Evolutionary conservation across 2,329 filamentous ascomycete genomes (phyloP).

Genomic region (Aureobasidium sp.): DNA sequence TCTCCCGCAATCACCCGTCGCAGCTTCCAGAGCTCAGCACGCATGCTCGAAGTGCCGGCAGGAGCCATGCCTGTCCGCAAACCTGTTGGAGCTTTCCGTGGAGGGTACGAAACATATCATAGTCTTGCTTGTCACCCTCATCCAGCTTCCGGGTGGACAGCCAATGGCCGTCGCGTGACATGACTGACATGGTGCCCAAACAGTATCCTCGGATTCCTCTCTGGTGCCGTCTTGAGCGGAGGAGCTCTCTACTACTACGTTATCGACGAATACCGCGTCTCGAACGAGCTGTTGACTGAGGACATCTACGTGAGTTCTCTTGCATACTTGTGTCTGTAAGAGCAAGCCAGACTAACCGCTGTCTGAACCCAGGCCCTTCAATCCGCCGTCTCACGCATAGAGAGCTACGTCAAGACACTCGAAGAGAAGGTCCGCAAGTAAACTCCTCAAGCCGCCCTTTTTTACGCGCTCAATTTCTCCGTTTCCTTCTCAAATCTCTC

Average conservation of each 20-base stretch:
- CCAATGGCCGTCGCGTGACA: background rate
- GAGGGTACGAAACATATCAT: constrained; percentile 50
- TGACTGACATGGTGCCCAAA: constrained; percentile 1
- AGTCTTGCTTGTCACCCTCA: background rate
- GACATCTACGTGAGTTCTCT: constrained; percentile 71
- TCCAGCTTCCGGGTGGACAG: background rate
- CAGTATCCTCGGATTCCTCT: constrained; percentile 85
- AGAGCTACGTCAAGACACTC: constrained; percentile 71
- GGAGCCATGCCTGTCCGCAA: constrained; percentile 49
- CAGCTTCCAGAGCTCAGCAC: constrained; percentile 35
- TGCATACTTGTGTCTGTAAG: background rate
- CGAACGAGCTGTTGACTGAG: constrained; percentile 87
- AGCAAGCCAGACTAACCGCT: background rate
- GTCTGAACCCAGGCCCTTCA: constrained; percentile 65
- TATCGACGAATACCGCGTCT: constrained; percentile 84
- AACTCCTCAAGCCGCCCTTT: background rate
- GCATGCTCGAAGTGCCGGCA: constrained; percentile 14
- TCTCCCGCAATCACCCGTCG: constrained; percentile 19
- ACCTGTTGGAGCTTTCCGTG: constrained; percentile 63
- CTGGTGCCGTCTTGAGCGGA: constrained; percentile 73
- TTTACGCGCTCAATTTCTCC: background rate
- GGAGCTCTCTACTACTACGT: constrained; percentile 85
- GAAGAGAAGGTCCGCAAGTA: constrained; percentile 60
- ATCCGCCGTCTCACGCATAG: constrained; percentile 76
- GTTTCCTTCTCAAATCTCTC: background rate